These are phyloP conservation scores for Clarireedia monteithiana DNA, from an alignment of 2,329 filamentous ascomycete species.

Conservation along the genomic window DNA sequence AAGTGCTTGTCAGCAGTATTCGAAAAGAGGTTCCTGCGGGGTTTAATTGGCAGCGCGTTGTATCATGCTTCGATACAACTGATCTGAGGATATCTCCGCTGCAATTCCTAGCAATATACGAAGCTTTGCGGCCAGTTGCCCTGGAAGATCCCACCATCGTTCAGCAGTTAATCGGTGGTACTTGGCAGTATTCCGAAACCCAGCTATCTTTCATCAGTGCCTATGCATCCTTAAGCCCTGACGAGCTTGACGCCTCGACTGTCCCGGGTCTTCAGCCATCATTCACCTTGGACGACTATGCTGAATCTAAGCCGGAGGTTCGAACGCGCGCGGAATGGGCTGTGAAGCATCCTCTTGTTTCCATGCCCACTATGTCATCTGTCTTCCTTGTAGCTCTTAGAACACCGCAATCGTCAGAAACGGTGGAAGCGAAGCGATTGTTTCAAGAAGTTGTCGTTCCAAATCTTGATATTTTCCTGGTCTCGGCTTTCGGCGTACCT, in stretches of 20 bases:
- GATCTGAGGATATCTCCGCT: constrained; percentile 65
- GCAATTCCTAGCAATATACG: constrained; percentile 77
- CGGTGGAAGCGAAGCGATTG: constrained; percentile 53
- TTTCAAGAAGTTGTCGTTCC: constrained; percentile 62
- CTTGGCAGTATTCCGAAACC: constrained; percentile 79
- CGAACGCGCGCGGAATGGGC: constrained; percentile 56
- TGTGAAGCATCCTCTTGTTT: constrained; percentile 79
- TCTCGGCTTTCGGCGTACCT: constrained; percentile 68
- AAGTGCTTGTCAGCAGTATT: constrained; percentile 53
- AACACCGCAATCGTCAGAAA: constrained; percentile 53
- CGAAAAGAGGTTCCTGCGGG: constrained; percentile 52
- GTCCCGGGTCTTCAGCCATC: constrained; percentile 76
- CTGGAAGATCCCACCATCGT: constrained; percentile 65
- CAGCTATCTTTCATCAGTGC: constrained; percentile 91
- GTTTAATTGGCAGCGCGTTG: constrained; percentile 64
- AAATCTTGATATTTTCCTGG: constrained; percentile 71
- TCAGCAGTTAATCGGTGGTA: constrained; percentile 80
- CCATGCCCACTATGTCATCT: constrained; percentile 70
- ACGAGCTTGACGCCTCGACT: constrained; percentile 73
- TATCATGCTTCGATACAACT: constrained; percentile 74
- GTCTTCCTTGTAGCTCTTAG: constrained; percentile 59
- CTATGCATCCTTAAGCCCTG: constrained; percentile 67
- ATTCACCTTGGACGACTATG: constrained; percentile 60
- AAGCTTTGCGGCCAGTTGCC: constrained; percentile 68
- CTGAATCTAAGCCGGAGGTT: constrained; percentile 50